Conservation (phyloP, 2,329 filamentous ascomycete species). For the Balansia obtecta region DNA sequence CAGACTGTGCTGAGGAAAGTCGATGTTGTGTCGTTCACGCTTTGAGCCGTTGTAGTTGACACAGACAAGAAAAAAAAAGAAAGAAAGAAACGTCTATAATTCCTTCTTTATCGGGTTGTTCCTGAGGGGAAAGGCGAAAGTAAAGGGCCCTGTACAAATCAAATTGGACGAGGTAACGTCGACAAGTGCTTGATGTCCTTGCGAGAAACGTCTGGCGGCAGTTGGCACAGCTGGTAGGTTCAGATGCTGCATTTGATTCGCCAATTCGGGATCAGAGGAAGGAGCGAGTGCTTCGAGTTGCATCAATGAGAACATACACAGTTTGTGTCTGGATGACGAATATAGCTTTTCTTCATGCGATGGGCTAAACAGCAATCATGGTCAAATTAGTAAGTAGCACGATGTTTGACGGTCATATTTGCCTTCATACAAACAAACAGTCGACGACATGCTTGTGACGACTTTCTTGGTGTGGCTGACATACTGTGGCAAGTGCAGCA, state of each 20-base stretch:
- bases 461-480: slow-evolving; percentile 1
- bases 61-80: no score
- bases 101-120: no score
- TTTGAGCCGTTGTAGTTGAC: no score
- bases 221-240: slow-evolving; percentile 3
- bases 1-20: no score
- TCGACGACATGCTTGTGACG: not conserved
- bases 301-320: not conserved
- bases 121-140: no score
- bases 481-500: slow-evolving; percentile 3
- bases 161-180: no score
- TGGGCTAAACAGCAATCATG: not conserved
- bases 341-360: not conserved
- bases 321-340: not conserved
- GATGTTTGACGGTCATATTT: not conserved
- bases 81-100: no score
- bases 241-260: not conserved
- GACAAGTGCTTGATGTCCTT: not conserved
- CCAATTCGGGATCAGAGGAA: not conserved
- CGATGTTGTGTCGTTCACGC: no score
- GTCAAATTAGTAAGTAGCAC: not conserved
- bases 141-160: no score
- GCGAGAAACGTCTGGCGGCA: slow-evolving; percentile 3
- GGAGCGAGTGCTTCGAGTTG: not conserved
- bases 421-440: not conserved